Conservation (phyloP, 2,329 filamentous ascomycete species). For the Amesomyces nigricolor region DNA sequence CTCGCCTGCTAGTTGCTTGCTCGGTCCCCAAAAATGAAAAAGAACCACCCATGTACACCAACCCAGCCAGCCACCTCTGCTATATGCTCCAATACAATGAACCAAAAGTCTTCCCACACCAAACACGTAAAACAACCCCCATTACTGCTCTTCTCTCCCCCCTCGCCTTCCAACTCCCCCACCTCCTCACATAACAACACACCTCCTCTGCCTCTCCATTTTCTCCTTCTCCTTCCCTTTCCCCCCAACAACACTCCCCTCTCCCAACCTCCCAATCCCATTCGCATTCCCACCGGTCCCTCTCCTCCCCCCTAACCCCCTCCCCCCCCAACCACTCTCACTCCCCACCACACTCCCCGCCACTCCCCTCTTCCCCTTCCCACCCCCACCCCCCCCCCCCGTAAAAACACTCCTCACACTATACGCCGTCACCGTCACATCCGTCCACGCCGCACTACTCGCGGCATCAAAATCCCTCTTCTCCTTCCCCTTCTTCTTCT, state of each 20-base stretch:
- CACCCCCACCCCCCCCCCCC: not conserved
- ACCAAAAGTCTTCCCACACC: not conserved
- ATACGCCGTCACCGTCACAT: slow-evolving; percentile 20
- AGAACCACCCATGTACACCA: not conserved
- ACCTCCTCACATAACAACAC: slow-evolving; percentile 25
- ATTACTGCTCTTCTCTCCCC: not conserved
- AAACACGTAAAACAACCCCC: not conserved
- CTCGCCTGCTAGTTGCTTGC: not conserved
- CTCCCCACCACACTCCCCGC: not conserved
- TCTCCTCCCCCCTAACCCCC: not conserved
- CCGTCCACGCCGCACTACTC: slow-evolving; percentile 37
- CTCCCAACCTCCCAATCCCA: not conserved
- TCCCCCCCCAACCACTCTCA: not conserved
- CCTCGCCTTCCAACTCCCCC: not conserved
- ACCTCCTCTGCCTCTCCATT: slow-evolving; percentile 19
- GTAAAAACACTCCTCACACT: slow-evolving; percentile 15
- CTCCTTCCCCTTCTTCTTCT: slow-evolving; percentile 37
- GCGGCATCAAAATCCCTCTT: slow-evolving; percentile 35
- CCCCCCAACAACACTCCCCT: slow-evolving; percentile 3
- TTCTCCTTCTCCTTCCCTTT: slow-evolving; percentile 1
- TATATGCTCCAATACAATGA: slow-evolving; percentile 3
- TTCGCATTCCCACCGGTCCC: too few species aligned
- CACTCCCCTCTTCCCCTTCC: not conserved
- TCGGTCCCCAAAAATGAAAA: not conserved
- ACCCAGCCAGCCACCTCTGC: not conserved